A percentile compares a stretch with the other conserved stretches of the same genome.
Conservation (phyloP, 176 grass and related monocot species). For the Rhipidocladum racemiflorum region DNA sequence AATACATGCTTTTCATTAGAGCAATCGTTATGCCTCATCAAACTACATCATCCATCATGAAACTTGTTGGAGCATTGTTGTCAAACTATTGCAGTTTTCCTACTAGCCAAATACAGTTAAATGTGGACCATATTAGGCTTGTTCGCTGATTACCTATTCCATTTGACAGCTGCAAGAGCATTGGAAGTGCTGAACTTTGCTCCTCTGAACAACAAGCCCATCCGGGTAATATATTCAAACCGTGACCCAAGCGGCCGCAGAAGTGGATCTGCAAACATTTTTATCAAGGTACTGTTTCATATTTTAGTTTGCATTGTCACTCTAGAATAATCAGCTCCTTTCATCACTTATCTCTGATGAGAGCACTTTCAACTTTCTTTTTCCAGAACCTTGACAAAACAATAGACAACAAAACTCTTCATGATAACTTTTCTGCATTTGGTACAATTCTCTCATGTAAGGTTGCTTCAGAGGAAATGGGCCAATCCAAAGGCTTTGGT, state of each 20-base stretch:
- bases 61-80: background rate
- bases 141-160: background rate
- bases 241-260: constrained; percentile 70
- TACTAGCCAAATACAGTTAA: background rate
- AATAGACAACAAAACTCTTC: constrained; percentile 74
- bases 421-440: constrained; percentile 71
- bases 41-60: background rate
- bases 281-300: constrained; percentile 63
- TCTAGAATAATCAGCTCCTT: background rate
- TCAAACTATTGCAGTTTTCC: background rate
- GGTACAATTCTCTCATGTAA: constrained; percentile 76
- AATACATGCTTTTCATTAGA: background rate
- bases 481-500: constrained; percentile 87
- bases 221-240: constrained; percentile 80
- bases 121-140: background rate
- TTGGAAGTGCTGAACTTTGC: constrained; percentile 66
- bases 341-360: constrained; percentile 8
- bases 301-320: constrained; percentile 11
- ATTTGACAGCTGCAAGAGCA: constrained; percentile 63
- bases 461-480: constrained; percentile 57
- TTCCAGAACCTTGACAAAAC: constrained; percentile 84
- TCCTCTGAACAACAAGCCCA: constrained; percentile 56
- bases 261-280: constrained; percentile 78
- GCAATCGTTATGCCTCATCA: background rate
- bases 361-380: constrained; percentile 24